These are phyloP conservation scores for Talaromyces ruber DNA, from an alignment of 495 filamentous ascomycete species.

Conservation along the genomic window DNA sequence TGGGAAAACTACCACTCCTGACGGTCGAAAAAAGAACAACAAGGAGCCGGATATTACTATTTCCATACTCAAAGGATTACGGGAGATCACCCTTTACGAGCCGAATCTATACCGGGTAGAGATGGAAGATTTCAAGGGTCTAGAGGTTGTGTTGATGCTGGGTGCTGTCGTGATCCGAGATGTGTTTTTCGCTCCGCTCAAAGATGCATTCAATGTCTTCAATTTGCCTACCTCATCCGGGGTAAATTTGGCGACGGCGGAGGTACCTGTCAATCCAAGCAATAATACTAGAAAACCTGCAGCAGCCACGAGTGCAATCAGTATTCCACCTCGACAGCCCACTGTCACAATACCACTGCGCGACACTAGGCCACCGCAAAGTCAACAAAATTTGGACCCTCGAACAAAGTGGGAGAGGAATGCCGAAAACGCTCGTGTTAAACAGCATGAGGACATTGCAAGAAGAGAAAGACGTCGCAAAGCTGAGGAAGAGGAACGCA, in stretches of 20 bases:
- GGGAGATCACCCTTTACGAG: slow-evolving; percentile 80
- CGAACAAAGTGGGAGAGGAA: slow-evolving; percentile 52
- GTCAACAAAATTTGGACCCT: slow-evolving; percentile 30
- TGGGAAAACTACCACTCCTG: slow-evolving; percentile 59
- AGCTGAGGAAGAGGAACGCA: slow-evolving; percentile 55
- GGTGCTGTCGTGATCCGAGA: slow-evolving; percentile 79
- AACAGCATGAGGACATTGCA: slow-evolving; percentile 46
- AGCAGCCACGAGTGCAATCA: background rate
- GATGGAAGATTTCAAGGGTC: slow-evolving; percentile 87
- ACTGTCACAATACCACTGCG: slow-evolving; percentile 13
- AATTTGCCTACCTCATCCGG: slow-evolving; percentile 21
- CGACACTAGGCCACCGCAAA: slow-evolving; percentile 12
- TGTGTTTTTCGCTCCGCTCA: slow-evolving; percentile 61
- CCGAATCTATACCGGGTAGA: slow-evolving; percentile 85
- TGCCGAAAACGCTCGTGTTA: slow-evolving; percentile 53
- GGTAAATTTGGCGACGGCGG: slow-evolving; percentile 7
- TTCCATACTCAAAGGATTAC: slow-evolving; percentile 61
- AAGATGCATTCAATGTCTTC: slow-evolving; percentile 73
- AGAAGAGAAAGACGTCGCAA: slow-evolving; percentile 43
- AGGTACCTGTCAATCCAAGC: slow-evolving; percentile 1
- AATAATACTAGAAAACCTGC: background rate
- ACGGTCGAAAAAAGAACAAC: slow-evolving; percentile 59
- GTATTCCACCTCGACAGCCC: background rate
- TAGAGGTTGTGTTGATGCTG: slow-evolving; percentile 83
- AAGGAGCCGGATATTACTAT: slow-evolving; percentile 93